Evolutionary conservation across 2,329 filamentous ascomycete species (phyloP).

Genomic region (Talaromyces sp.): DNA sequence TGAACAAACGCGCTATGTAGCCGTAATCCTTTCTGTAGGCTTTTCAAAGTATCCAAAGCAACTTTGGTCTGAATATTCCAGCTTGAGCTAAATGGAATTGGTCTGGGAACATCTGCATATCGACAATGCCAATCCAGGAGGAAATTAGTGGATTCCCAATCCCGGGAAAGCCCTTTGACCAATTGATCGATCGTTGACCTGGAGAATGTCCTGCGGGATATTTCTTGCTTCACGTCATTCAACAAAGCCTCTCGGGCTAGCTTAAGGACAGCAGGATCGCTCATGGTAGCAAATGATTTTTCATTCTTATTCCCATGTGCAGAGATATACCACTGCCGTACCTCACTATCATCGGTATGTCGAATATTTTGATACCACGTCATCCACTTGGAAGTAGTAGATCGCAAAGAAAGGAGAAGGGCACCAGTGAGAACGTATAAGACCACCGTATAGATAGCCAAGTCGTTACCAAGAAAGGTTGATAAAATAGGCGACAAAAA

Average conservation of each 20-base stretch:
- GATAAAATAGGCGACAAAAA: slow-evolving; percentile 61
- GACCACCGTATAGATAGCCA: slow-evolving; percentile 59
- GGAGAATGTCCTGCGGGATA: slow-evolving; percentile 46
- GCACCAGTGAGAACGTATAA: slow-evolving; percentile 57
- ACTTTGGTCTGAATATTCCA: slow-evolving; percentile 63
- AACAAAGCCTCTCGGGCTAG: slow-evolving; percentile 51
- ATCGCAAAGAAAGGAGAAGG: slow-evolving; percentile 57
- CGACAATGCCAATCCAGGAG: slow-evolving; percentile 58
- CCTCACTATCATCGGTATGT: slow-evolving; percentile 41
- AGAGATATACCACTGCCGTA: slow-evolving; percentile 44
- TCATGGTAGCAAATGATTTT: slow-evolving; percentile 49
- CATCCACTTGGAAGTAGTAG: slow-evolving; percentile 60
- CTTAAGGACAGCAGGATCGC: slow-evolving; percentile 53
- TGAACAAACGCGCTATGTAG: slow-evolving; percentile 61
- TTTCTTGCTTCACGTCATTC: slow-evolving; percentile 50
- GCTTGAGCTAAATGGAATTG: slow-evolving; percentile 58
- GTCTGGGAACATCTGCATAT: slow-evolving; percentile 50
- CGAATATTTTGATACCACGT: slow-evolving; percentile 54
- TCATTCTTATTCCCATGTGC: slow-evolving; percentile 35
- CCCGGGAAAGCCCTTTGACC: slow-evolving; percentile 54
- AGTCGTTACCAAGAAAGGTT: slow-evolving; percentile 56
- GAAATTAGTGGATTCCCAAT: slow-evolving; percentile 58
- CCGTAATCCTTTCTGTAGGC: slow-evolving; percentile 57
- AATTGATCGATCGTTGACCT: slow-evolving; percentile 49
- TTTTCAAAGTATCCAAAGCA: slow-evolving; percentile 55